Conservation (phyloP, 2,329 filamentous ascomycete genomes). For the Aspergillus sp. region DNA sequence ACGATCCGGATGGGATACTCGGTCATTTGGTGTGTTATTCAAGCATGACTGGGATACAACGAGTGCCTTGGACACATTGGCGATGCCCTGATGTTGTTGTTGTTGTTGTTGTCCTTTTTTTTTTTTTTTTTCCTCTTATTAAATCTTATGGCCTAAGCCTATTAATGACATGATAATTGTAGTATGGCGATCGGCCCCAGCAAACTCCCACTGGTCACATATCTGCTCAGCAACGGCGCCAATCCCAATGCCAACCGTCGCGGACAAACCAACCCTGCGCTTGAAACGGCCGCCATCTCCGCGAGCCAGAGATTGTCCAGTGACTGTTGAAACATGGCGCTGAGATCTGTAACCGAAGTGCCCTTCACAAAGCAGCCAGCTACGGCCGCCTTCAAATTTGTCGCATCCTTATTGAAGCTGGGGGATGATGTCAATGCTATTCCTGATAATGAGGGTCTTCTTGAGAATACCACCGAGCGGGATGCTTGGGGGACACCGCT, state of each 20-base stretch:
- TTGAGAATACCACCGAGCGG: not conserved
- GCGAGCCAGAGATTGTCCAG: not conserved
- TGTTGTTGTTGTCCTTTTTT: too few species aligned
- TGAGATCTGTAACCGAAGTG: not conserved
- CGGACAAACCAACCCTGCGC: not conserved
- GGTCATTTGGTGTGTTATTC: too few species aligned
- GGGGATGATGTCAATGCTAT: not conserved
- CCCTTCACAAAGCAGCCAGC: not conserved
- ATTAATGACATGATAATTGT: not conserved
- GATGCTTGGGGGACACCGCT: too few species aligned
- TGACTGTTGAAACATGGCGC: not conserved
- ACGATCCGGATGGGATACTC: too few species aligned
- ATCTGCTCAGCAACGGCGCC: not conserved
- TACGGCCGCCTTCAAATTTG: not conserved
- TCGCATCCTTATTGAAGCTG: not conserved
- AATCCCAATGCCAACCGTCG: not conserved
- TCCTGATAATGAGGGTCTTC: not conserved
- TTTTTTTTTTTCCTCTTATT: not conserved
- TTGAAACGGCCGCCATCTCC: not conserved
- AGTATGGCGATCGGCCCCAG: not conserved
- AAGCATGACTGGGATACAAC: too few species aligned
- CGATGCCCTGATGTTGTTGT: not conserved
- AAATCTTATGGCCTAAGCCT: not conserved
- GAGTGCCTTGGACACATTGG: too few species aligned
- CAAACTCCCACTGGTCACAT: not conserved